Evolutionary conservation across 345 rosid genomes (phyloP), one percentile per base, ranked within the genome.

Genomic region (Linum trigynum): DNA sequence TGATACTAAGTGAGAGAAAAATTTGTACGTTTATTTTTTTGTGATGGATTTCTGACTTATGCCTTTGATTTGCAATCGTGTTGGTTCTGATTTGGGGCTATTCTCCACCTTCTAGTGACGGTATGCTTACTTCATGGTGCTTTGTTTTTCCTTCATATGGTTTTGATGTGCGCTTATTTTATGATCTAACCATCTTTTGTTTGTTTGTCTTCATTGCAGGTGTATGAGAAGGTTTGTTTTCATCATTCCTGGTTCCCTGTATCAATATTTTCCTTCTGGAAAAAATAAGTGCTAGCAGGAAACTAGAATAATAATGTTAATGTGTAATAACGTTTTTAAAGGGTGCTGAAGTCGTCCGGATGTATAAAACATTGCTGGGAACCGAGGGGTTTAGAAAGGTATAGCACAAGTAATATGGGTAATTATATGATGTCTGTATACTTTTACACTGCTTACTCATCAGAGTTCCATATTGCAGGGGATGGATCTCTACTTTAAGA

Each of bases 311-410:
- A 48, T 23, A 23, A 55, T 43, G 17, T 56, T 76, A 62, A 75
- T 15, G 32, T 59, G 37, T 71, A 40, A 59, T 72, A 58, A 41
- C 43, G 45, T 57, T 45, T 69, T 75, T 23, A 23, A 0, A 95
- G 99, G 99, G 99, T 79, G 99, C 97, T 72, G 97, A 95, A 83
- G 99, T 91, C 66, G 99, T 95, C 62, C 82, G 97, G 94, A 95
- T 95, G 99, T 95, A 95, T 94, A 95, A 95, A 82, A 95, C 97
- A 69, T 74, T 95, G 67, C 74, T 95, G 56, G 99, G 97, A 65
- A 86, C 73, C 74, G 78, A 84, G 71, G 99, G 99, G 45, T 95
- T 95, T 77, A 81, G 94, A 71, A 87, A 89, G 89, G 99, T 94
- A 79, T 64, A 68, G 65, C 61, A 60, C 58, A 32, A 58, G 61